Evolutionary conservation across 2,329 filamentous ascomycete species (phyloP).

Genomic region (Botrytis porri): DNA sequence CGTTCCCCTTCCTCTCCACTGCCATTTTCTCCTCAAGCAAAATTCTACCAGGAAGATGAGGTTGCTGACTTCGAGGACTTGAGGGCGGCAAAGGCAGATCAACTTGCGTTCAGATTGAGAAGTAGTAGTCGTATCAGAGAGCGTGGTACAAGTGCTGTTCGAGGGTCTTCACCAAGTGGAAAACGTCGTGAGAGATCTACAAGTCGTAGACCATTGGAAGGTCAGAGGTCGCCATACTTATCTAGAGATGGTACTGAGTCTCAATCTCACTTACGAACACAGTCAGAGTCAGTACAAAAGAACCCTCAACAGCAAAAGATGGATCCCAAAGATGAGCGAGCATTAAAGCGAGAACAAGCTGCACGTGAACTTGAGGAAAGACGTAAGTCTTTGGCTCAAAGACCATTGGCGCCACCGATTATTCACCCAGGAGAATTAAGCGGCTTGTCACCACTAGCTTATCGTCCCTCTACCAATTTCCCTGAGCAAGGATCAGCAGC

Average conservation of each 20-base stretch:
- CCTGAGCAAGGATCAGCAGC: constrained; percentile 20
- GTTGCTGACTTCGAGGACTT: constrained; percentile 67
- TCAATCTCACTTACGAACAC: constrained; percentile 38
- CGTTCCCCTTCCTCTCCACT: constrained; percentile 79
- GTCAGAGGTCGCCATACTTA: constrained; percentile 25
- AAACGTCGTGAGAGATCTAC: constrained; percentile 37
- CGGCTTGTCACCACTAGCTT: constrained; percentile 34
- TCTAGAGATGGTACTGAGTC: constrained; percentile 25
- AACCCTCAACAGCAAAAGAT: constrained; percentile 44
- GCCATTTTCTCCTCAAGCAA: constrained; percentile 63
- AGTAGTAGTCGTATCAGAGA: constrained; percentile 47
- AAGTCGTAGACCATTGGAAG: constrained; percentile 32
- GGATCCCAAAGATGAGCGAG: constrained; percentile 57
- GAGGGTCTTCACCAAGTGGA: constrained; percentile 35
- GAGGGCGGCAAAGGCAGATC: constrained; percentile 50
- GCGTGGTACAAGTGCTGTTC: constrained; percentile 35
- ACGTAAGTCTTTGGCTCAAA: constrained; percentile 75
- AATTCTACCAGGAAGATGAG: constrained; percentile 49
- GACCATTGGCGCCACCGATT: constrained; percentile 76
- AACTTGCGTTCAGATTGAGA: constrained; percentile 56
- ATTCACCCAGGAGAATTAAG: constrained; percentile 65
- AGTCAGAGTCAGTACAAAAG: constrained; percentile 38
- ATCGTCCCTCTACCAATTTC: constrained; percentile 32
- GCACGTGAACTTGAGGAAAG: constrained; percentile 87
- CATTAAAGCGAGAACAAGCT: constrained; percentile 68